A percentile compares a stretch with the other conserved stretches of the same genome.
These are phyloP conservation scores for Drechslera avenae DNA, from an alignment of 2,329 filamentous ascomycete species.

Conservation along the genomic window DNA sequence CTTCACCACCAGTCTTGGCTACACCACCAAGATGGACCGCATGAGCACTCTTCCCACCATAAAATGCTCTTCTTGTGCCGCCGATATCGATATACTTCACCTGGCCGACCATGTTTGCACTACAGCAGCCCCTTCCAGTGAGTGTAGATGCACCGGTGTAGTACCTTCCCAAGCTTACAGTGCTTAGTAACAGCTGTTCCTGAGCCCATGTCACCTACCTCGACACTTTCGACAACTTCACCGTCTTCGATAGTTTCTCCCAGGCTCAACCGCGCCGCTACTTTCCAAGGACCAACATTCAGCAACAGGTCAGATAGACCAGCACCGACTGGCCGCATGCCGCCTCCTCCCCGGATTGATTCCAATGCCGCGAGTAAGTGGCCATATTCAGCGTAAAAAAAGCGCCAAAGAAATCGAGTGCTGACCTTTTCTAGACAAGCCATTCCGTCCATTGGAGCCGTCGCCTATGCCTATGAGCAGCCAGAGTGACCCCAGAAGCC, in stretches of 20 bases:
- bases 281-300: slow-evolving; percentile 36
- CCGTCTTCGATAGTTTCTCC: slow-evolving; percentile 16
- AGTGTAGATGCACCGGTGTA: slow-evolving; percentile 42
- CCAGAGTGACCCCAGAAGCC: slow-evolving; percentile 32
- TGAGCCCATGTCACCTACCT: slow-evolving; percentile 17
- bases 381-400: neutral
- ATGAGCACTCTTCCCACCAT: slow-evolving; percentile 46
- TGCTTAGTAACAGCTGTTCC: slow-evolving; percentile 23
- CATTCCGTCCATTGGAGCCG: slow-evolving; percentile 36
- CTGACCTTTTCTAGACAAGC: slow-evolving; percentile 42
- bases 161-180: slow-evolving; percentile 9
- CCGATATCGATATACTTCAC: slow-evolving; percentile 78
- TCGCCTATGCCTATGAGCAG: slow-evolving; percentile 38
- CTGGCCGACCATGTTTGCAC: slow-evolving; percentile 85
- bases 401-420: neutral
- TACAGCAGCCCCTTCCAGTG: slow-evolving; percentile 48
- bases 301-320: slow-evolving; percentile 32
- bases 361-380: slow-evolving; percentile 63
- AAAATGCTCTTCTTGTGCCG: slow-evolving; percentile 48
- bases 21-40: slow-evolving; percentile 34
- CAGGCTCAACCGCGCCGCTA: slow-evolving; percentile 42
- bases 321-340: slow-evolving; percentile 53
- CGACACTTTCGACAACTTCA: slow-evolving; percentile 11
- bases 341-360: slow-evolving; percentile 61
- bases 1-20: slow-evolving; percentile 9